A percentile compares a stretch with the other conserved stretches of the same genome.
Conservation (phyloP, 2,329 filamentous ascomycete species). For the Cadophora malorum region DNA sequence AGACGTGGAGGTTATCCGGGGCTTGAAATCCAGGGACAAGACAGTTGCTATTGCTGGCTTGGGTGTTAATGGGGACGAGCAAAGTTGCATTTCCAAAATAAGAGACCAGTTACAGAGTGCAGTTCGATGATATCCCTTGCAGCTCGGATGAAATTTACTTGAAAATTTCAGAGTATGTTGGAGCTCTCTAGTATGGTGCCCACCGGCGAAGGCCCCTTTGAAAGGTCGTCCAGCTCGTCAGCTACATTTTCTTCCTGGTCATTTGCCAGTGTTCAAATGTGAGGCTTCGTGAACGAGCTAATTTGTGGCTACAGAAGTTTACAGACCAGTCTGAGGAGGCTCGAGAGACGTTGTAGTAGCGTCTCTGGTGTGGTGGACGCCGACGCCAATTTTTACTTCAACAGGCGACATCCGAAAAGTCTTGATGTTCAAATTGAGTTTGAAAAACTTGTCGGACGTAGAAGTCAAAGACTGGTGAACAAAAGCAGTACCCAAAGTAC, state of each 20-base stretch:
- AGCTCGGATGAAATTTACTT: not conserved
- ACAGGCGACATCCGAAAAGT: not conserved
- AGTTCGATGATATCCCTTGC: constrained; percentile 23
- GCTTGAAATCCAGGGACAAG: constrained; percentile 70
- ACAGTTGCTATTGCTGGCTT: constrained; percentile 52
- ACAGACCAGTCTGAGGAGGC: not conserved
- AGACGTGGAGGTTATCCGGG: constrained; percentile 65
- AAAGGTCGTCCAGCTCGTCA: not conserved
- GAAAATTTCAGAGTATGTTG: not conserved
- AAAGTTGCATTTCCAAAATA: constrained; percentile 41
- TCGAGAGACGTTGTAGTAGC: not conserved
- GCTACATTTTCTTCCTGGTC: not conserved
- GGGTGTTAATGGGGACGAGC: constrained; percentile 45
- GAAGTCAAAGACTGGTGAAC: not conserved
- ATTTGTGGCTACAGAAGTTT: not conserved
- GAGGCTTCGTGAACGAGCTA: not conserved
- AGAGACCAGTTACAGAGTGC: constrained; percentile 36
- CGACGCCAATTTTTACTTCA: not conserved
- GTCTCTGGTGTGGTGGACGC: not conserved
- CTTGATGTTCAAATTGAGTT: not conserved
- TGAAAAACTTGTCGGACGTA: not conserved
- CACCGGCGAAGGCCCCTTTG: too few species aligned
- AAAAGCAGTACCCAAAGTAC: not conserved
- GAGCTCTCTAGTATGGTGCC: not conserved
- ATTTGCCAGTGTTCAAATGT: not conserved